A percentile compares a stretch with the other conserved stretches of the same genome.
Evolutionary conservation across 495 filamentous ascomycete genomes (phyloP).

Genomic region (Aspergillus cavernicola): DNA sequence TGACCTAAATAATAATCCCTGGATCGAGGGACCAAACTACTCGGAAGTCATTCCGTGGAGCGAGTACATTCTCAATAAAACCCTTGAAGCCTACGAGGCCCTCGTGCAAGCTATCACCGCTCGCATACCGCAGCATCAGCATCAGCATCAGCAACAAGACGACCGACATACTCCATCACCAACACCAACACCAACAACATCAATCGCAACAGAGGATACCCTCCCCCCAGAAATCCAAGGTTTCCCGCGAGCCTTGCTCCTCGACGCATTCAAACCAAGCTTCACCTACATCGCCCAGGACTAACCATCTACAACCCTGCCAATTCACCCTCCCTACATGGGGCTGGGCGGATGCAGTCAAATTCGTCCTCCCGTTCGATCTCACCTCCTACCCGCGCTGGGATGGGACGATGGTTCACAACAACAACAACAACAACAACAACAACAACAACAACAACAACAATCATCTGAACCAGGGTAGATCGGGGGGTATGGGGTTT

Average conservation of each 20-base stretch:
- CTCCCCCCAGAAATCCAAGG: neutral
- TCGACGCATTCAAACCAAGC: neutral
- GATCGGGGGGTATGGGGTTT: neutral
- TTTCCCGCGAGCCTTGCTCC: neutral
- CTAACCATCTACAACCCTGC: neutral
- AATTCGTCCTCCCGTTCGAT: neutral
- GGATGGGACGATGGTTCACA: neutral
- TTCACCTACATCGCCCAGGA: neutral
- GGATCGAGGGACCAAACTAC: neutral
- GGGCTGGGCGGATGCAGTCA: no score
- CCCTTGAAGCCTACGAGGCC: neutral
- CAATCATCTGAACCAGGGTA: no score
- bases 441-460: no score
- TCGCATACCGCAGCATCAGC: neutral
- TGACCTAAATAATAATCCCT: neutral
- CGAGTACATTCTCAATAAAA: neutral
- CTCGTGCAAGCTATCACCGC: neutral
- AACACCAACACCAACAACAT: neutral
- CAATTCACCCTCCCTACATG: no score
- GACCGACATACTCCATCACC: neutral
- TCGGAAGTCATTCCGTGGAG: slow-evolving; percentile 2
- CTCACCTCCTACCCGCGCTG: no score
- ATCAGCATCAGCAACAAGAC: no score
- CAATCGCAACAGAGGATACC: neutral
- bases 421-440: no score